Evolutionary conservation across 495 filamentous ascomycete species (phyloP).

Genomic region (Hypoxylon trugodes): DNA sequence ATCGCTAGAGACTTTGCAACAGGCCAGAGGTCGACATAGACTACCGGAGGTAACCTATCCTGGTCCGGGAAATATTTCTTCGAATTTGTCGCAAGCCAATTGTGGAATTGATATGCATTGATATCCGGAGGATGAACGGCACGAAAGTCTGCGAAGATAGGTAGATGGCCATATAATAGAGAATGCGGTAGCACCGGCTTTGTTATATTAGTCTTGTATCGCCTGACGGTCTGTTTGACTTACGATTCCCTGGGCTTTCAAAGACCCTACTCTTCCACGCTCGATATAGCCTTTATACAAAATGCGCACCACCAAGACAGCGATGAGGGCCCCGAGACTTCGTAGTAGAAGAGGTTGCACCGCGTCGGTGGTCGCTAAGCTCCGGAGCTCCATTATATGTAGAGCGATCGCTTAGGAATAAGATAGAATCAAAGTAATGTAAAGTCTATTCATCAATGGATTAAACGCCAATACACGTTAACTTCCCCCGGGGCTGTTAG

Average conservation of each 20-base stretch:
- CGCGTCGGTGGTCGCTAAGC: not conserved
- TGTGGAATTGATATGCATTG: slow-evolving; percentile 38
- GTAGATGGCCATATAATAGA: slow-evolving; percentile 36
- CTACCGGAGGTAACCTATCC: slow-evolving; percentile 37
- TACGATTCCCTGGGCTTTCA: slow-evolving; percentile 43
- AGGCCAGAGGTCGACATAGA: slow-evolving; percentile 60
- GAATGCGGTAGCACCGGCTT: slow-evolving; percentile 44
- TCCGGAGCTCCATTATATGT: slow-evolving; percentile 1
- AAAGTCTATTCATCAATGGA: too few relatives aligned
- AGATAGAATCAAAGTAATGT: too few relatives aligned
- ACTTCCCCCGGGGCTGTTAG: too few relatives aligned
- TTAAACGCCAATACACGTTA: too few relatives aligned
- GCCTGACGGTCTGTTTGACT: slow-evolving; percentile 11
- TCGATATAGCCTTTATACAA: slow-evolving; percentile 33
- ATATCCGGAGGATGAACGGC: slow-evolving; percentile 36
- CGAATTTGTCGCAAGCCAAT: slow-evolving; percentile 35
- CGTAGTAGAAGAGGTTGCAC: slow-evolving; percentile 6
- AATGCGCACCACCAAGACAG: slow-evolving; percentile 23
- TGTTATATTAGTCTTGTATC: slow-evolving; percentile 5
- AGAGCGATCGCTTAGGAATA: too few relatives aligned
- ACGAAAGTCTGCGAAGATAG: slow-evolving; percentile 35
- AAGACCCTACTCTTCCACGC: slow-evolving; percentile 27
- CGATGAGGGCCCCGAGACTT: slow-evolving; percentile 20
- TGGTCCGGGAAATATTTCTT: slow-evolving; percentile 42
- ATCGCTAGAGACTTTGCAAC: slow-evolving; percentile 41